Conservation (phyloP, 1,139 yeast genomes). For the Candida anutae region DNA sequence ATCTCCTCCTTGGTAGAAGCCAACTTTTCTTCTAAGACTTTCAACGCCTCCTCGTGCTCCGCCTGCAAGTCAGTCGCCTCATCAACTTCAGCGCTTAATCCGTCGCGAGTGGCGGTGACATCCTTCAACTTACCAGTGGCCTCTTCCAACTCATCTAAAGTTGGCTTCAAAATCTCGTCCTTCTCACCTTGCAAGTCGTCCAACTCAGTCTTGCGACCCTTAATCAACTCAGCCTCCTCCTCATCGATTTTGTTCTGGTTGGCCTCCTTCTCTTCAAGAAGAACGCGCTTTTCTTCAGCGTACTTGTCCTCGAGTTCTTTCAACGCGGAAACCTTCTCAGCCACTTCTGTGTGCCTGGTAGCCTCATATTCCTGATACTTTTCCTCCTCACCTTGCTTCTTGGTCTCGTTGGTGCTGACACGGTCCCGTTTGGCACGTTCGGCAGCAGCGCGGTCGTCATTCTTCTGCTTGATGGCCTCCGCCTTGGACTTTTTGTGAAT, state of each 20-base stretch:
- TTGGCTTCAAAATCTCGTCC: conserved; percentile 35
- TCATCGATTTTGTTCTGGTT: conserved; percentile 34
- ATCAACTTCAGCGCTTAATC: conserved; percentile 27
- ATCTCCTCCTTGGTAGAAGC: conserved; percentile 32
- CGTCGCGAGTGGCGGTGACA: conserved; percentile 31
- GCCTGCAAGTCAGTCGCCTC: conserved; percentile 23
- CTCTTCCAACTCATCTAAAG: conserved; percentile 31
- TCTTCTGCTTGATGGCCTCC: conserved; percentile 43
- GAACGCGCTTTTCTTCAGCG: conserved; percentile 30
- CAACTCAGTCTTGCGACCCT: conserved; percentile 35
- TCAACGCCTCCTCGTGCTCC: conserved; percentile 23
- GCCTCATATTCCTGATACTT: conserved; percentile 25
- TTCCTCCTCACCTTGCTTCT: conserved; percentile 32
- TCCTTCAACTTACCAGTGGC: conserved; percentile 33
- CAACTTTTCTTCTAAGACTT: conserved; percentile 29
- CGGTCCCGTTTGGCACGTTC: conserved; percentile 35
- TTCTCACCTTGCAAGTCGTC: conserved; percentile 38
- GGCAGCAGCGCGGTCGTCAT: conserved; percentile 32
- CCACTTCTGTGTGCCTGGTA: conserved; percentile 31
- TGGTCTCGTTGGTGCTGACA: conserved; percentile 29
- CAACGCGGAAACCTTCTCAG: conserved; percentile 27
- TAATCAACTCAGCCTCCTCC: conserved; percentile 36
- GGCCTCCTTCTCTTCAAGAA: conserved; percentile 30
- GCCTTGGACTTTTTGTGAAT: conserved; percentile 42
- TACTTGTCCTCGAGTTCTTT: conserved; percentile 24